Percentiles rank a stretch among this genome's conserved stretches.
These are phyloP conservation scores for Murraya paniculata DNA, from an alignment of 345 rosid genomes.

Conservation along the genomic window DNA sequence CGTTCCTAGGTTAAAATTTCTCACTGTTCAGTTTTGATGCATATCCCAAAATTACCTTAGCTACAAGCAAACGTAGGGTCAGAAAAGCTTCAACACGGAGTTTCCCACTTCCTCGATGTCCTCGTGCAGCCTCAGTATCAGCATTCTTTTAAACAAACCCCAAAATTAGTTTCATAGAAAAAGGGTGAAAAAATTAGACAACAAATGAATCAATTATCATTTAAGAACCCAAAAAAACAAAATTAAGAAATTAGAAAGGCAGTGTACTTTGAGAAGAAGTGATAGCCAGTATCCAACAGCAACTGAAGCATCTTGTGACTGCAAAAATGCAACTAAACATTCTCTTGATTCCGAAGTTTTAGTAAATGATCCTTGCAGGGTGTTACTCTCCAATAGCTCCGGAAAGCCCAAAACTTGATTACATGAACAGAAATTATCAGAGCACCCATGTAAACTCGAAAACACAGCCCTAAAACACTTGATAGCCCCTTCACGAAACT, in stretches of 20 bases:
- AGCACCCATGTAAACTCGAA: conserved; percentile 49
- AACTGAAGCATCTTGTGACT: conserved; percentile 66
- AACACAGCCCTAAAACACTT: conserved; percentile 78
- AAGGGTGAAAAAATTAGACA: neutral
- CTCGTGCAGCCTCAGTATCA: conserved; percentile 75
- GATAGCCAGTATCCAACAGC: conserved; percentile 98
- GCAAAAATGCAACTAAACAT: conserved; percentile 79
- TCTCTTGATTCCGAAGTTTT: conserved; percentile 38
- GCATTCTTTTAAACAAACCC: conserved; percentile 60
- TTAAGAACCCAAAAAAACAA: neutral
- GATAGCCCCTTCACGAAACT: conserved; percentile 83
- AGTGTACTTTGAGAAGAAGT: conserved; percentile 73
- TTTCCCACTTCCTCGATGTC: conserved; percentile 80
- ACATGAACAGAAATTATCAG: conserved; percentile 61
- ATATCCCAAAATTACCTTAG: conserved; percentile 56
- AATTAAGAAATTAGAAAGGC: neutral
- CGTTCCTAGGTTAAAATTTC: neutral
- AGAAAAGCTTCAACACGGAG: conserved; percentile 76
- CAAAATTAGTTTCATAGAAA: conserved; percentile 14
- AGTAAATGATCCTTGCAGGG: conserved; percentile 24
- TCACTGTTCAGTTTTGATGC: neutral
- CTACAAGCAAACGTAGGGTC: conserved; percentile 74
- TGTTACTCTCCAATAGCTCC: conserved; percentile 40
- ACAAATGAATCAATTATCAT: conserved; percentile 8
- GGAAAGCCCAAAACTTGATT: conserved; percentile 52